Evolutionary conservation across 2,329 filamentous ascomycete species (phyloP).

Genomic region (Aspergillaceae sp.): DNA sequence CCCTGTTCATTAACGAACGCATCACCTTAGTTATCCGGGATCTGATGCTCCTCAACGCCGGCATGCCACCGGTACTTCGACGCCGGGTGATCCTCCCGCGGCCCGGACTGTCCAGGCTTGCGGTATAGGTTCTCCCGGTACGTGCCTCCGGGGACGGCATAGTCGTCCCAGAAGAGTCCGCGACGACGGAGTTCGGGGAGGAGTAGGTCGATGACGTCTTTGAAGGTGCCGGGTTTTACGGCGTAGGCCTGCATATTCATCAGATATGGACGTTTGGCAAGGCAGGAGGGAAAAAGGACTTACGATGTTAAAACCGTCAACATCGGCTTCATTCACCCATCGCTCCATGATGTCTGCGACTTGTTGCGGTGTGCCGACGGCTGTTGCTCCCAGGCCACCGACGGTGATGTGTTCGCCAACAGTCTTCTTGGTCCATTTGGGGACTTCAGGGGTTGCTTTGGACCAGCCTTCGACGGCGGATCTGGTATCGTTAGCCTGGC

Average conservation of each 20-base stretch:
- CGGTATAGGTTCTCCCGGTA: conserved; percentile 33
- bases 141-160: conserved; percentile 28
- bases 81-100: conserved; percentile 28
- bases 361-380: conserved; percentile 55
- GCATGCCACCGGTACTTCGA: conserved; percentile 31
- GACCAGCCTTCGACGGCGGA: conserved; percentile 44
- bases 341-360: conserved; percentile 60
- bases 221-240: conserved; percentile 59
- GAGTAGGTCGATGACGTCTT: conserved; percentile 57
- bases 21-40: conserved; percentile 17
- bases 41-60: conserved; percentile 23
- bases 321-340: conserved; percentile 60
- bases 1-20: too few species aligned
- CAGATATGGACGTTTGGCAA: background rate
- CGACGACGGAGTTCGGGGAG: conserved; percentile 55
- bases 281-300: conserved; percentile 13
- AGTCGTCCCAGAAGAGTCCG: conserved; percentile 39
- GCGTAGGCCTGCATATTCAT: conserved; percentile 46
- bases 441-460: conserved; percentile 49
- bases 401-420: conserved; percentile 60
- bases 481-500: conserved; percentile 18
- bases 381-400: conserved; percentile 56
- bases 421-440: conserved; percentile 65
- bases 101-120: conserved; percentile 24
- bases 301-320: conserved; percentile 68